These are phyloP conservation scores for Sphaerulina vaccinii DNA, from an alignment of 2,329 filamentous ascomycete genomes.

Conservation along the genomic window DNA sequence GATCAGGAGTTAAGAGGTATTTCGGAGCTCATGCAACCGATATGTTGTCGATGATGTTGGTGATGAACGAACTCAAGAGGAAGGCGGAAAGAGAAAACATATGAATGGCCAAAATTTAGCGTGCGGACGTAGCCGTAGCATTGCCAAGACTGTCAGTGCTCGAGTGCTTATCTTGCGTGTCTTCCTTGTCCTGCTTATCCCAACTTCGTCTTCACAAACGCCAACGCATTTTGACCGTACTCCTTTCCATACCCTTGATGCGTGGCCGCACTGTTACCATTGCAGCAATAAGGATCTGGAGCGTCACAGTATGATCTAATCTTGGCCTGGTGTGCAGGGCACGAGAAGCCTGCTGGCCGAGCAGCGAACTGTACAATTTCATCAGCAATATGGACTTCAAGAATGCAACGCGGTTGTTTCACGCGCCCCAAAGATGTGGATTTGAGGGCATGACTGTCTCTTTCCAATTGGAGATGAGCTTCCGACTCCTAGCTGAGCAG, in stretches of 20 bases:
- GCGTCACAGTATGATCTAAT: conserved; percentile 66
- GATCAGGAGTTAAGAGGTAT: too few relatives aligned
- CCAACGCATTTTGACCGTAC: conserved; percentile 59
- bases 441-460: conserved; percentile 39
- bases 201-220: conserved; percentile 59
- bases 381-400: conserved; percentile 23
- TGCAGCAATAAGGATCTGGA: conserved; percentile 57
- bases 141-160: too few relatives aligned
- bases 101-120: too few relatives aligned
- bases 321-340: conserved; percentile 53
- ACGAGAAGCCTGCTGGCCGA: conserved; percentile 57
- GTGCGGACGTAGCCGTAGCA: too few relatives aligned
- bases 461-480: neutral
- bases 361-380: conserved; percentile 56
- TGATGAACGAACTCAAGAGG: too few relatives aligned
- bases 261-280: conserved; percentile 58
- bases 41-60: too few relatives aligned
- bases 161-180: too few relatives aligned
- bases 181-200: too few relatives aligned
- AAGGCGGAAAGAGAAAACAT: too few relatives aligned
- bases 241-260: conserved; percentile 63
- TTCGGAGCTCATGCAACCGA: too few relatives aligned
- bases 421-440: conserved; percentile 47
- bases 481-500: neutral
- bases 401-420: conserved; percentile 47